Evolutionary conservation across 2,329 filamentous ascomycete species (phyloP).

Genomic region (Botrytis pseudocinerea): DNA sequence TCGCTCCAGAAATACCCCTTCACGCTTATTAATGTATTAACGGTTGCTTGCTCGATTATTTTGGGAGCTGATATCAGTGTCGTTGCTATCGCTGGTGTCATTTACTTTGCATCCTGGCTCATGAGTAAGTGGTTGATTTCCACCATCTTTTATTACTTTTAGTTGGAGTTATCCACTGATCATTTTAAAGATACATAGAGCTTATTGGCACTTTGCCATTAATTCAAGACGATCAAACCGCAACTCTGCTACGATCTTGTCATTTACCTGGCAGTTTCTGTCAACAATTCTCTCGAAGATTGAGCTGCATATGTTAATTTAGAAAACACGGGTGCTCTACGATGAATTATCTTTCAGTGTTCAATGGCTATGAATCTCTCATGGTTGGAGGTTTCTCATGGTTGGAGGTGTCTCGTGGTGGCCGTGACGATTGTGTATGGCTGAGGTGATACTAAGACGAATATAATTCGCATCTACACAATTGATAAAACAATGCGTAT

Average conservation of each 20-base stretch:
- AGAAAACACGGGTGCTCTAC: background rate
- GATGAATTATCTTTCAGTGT: background rate
- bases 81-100: no score
- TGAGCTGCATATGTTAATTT: background rate
- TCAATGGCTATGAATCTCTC: background rate
- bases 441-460: background rate
- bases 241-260: background rate
- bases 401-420: background rate
- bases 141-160: background rate
- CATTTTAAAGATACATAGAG: background rate
- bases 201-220: background rate
- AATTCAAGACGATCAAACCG: background rate
- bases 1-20: background rate
- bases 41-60: background rate
- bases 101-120: background rate
- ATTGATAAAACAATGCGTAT: background rate
- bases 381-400: background rate
- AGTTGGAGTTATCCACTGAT: background rate
- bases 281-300: background rate
- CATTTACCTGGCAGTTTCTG: background rate
- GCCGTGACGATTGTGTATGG: background rate
- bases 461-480: background rate
- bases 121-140: background rate
- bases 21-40: background rate
- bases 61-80: background rate